These are phyloP conservation scores for Tausonia pullulans DNA, from an alignment of 1,284 basidiomycete genomes.

Conservation along the genomic window DNA sequence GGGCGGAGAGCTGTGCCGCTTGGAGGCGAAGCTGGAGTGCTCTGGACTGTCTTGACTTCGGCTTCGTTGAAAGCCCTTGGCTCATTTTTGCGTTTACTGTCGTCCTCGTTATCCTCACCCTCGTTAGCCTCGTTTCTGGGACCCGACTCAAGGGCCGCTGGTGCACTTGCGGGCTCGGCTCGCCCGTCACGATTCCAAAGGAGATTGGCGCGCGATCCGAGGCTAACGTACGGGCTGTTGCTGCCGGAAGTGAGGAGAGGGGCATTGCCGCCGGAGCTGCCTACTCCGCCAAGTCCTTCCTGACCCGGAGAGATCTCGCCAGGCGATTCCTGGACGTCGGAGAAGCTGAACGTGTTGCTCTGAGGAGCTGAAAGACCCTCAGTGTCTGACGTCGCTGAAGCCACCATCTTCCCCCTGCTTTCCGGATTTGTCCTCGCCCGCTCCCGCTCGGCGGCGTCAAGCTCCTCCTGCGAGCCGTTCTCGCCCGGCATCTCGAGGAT, in stretches of 20 bases:
- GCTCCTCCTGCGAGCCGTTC: no score
- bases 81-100: no score
- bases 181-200: not conserved
- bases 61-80: no score
- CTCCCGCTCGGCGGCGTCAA: no score
- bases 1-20: constrained; percentile 17
- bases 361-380: no score
- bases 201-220: not conserved
- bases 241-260: not conserved
- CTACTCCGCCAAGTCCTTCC: constrained; percentile 17
- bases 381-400: no score
- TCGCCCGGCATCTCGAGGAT: not conserved
- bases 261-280: not conserved
- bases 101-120: no score
- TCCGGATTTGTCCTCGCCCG: constrained; percentile 1
- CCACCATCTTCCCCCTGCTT: not conserved
- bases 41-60: no score
- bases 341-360: not conserved
- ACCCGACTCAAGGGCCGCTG: not conserved
- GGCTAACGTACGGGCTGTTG: no score
- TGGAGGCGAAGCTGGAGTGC: no score
- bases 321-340: constrained; percentile 21
- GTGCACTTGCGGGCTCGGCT: constrained; percentile 5
- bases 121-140: no score
- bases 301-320: constrained; percentile 27